These are phyloP conservation scores for Neonectria ditissima DNA, from an alignment of 2,329 filamentous ascomycete species.

Conservation along the genomic window DNA sequence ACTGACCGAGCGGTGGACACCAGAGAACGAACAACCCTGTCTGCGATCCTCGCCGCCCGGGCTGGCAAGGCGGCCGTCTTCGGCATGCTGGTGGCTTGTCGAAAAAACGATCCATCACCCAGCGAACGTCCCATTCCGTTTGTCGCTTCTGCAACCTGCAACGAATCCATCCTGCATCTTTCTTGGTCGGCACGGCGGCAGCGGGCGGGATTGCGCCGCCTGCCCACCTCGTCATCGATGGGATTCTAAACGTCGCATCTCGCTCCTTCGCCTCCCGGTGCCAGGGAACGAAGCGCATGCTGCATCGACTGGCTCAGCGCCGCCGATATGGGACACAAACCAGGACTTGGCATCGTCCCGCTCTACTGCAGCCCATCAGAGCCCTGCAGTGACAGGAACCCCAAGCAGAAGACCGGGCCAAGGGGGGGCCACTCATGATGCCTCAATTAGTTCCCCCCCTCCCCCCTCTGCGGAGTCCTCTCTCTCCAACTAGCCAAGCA, in stretches of 20 bases:
- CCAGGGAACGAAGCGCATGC: conserved; percentile 39
- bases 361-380: conserved; percentile 27
- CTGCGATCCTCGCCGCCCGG: not conserved
- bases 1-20: conserved; percentile 27
- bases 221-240: conserved; percentile 13
- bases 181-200: not conserved
- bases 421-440: conserved; percentile 9
- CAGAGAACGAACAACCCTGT: conserved; percentile 2
- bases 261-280: conserved; percentile 18
- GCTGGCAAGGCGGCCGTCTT: not conserved
- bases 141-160: not conserved
- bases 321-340: conserved; percentile 18
- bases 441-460: conserved; percentile 10
- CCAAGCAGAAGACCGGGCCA: conserved; percentile 13
- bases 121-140: not conserved
- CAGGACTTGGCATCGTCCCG: conserved; percentile 37
- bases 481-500: conserved; percentile 13
- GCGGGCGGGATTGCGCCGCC: conserved; percentile 17
- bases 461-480: conserved; percentile 8
- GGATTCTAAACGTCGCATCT: conserved; percentile 27
- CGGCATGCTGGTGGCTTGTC: not conserved
- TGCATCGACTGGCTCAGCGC: conserved; percentile 37
- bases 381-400: conserved; percentile 33
- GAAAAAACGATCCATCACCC: not conserved
- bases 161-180: not conserved